These are phyloP conservation scores for Camelina laxa DNA, from an alignment of 345 rosid species.

Conservation along the genomic window DNA sequence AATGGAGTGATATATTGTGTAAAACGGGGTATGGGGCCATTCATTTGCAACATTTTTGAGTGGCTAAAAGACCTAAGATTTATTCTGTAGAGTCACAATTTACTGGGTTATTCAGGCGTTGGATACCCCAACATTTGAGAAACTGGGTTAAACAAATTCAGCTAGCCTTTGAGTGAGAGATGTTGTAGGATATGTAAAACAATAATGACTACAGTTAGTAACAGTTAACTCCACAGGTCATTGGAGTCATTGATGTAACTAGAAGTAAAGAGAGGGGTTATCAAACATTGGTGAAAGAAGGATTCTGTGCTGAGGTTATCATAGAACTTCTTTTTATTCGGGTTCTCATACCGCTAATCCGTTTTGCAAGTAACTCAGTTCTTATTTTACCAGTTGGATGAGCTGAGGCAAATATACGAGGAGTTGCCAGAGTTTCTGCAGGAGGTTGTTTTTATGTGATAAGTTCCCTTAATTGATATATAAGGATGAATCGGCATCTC, in stretches of 20 bases:
- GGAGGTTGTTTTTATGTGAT: constrained; percentile 58
- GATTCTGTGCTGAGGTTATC: constrained; percentile 90
- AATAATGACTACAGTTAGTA: constrained; percentile 22
- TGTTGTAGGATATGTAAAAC: constrained; percentile 12
- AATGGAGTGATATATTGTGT: background rate
- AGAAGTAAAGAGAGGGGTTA: constrained; percentile 88
- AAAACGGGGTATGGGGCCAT: background rate
- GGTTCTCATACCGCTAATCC: constrained; percentile 12
- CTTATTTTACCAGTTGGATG: constrained; percentile 69
- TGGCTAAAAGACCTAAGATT: constrained; percentile 10
- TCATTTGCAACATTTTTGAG: constrained; percentile 4
- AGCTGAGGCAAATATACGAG: constrained; percentile 91
- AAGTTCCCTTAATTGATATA: constrained; percentile 22
- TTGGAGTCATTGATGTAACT: constrained; percentile 83
- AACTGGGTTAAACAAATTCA: constrained; percentile 13
- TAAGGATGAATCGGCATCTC: constrained; percentile 18
- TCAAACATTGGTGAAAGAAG: constrained; percentile 84
- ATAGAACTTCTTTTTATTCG: constrained; percentile 16
- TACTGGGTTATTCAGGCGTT: background rate
- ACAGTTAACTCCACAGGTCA: constrained; percentile 56
- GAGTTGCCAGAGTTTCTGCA: constrained; percentile 89
- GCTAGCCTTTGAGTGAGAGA: constrained; percentile 22
- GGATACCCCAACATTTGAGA: constrained; percentile 15
- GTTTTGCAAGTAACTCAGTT: constrained; percentile 20
- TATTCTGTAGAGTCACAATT: background rate